A percentile compares a stretch with the other conserved stretches of the same genome.
These are phyloP conservation scores for Trametes coccinea DNA, from an alignment of 768 basidiomycete genomes.

Conservation along the genomic window DNA sequence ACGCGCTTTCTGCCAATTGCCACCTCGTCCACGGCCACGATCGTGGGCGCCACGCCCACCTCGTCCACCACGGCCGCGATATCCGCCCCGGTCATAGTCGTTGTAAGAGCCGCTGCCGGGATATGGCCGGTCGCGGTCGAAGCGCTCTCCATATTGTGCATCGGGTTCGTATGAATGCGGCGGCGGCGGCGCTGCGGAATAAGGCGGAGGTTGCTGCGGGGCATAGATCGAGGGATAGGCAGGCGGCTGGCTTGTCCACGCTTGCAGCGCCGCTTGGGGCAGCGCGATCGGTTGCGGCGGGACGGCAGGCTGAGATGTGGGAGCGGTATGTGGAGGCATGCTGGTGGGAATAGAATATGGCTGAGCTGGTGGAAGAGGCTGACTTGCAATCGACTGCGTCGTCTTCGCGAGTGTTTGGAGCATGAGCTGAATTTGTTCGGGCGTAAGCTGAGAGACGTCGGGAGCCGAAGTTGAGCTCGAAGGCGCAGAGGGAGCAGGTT, in stretches of 20 bases:
- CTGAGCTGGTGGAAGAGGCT: slow-evolving; percentile 32
- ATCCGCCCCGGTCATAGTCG: not conserved
- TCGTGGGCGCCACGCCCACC: not conserved
- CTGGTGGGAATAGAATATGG: slow-evolving; percentile 31
- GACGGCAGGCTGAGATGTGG: slow-evolving; percentile 23
- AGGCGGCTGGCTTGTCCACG: slow-evolving; percentile 20
- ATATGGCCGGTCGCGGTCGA: slow-evolving; percentile 16
- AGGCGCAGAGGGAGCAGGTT: slow-evolving; percentile 23
- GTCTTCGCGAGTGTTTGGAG: slow-evolving; percentile 55
- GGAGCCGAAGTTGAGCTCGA: slow-evolving; percentile 51
- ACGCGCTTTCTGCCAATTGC: not conserved
- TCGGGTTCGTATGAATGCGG: slow-evolving; percentile 21
- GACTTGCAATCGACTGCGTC: slow-evolving; percentile 26
- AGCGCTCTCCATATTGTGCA: slow-evolving; percentile 32
- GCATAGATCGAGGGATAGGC: slow-evolving; percentile 26
- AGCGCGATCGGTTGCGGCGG: slow-evolving; percentile 17
- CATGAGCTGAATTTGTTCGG: slow-evolving; percentile 73
- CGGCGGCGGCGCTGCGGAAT: not conserved
- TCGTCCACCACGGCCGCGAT: not conserved
- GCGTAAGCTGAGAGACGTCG: slow-evolving; percentile 72
- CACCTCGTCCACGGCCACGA: not conserved
- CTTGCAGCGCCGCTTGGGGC: slow-evolving; percentile 27
- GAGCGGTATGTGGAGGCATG: slow-evolving; percentile 28
- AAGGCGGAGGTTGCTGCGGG: slow-evolving; percentile 25
- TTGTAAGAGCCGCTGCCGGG: not conserved